These are phyloP conservation scores for Psidium friedrichsthalianum DNA, from an alignment of 345 rosid species.

Conservation along the genomic window DNA sequence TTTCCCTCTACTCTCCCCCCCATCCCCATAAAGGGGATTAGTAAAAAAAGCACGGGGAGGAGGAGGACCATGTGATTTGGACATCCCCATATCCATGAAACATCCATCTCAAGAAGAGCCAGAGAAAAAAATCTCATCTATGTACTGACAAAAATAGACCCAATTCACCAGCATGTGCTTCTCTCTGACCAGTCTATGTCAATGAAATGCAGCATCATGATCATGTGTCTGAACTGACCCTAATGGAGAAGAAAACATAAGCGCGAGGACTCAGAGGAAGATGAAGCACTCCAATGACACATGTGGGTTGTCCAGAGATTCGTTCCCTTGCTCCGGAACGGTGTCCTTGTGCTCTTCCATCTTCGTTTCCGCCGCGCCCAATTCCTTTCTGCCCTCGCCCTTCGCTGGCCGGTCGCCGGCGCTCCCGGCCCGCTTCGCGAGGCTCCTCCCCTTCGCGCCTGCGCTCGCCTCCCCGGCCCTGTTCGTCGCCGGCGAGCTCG, in stretches of 20 bases:
- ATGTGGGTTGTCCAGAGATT: conserved; percentile 47
- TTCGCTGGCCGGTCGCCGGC: conserved; percentile 4
- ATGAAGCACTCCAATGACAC: conserved; percentile 79
- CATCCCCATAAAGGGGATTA: not conserved
- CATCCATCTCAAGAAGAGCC: not conserved
- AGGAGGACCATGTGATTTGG: not conserved
- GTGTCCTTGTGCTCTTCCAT: conserved; percentile 9
- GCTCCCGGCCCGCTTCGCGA: conserved; percentile 18
- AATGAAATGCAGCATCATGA: not conserved
- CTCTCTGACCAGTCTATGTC: not conserved
- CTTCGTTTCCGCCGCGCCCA: not conserved
- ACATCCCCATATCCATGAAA: not conserved
- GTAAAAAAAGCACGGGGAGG: not conserved
- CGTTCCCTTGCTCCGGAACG: conserved; percentile 17
- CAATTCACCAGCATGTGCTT: not conserved
- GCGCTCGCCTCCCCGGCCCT: conserved; percentile 11
- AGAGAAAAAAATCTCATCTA: not conserved
- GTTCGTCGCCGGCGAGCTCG: conserved; percentile 5
- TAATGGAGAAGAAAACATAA: not conserved
- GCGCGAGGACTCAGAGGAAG: conserved; percentile 25
- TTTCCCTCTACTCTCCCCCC: not conserved
- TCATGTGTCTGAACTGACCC: not conserved
- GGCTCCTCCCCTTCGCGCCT: conserved; percentile 26
- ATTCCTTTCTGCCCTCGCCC: not conserved
- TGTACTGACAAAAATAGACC: not conserved